Percentiles rank a stretch among this genome's conserved stretches.
Conservation (phyloP, 2,329 filamentous ascomycete genomes). For the Colletotrichum sp. region DNA sequence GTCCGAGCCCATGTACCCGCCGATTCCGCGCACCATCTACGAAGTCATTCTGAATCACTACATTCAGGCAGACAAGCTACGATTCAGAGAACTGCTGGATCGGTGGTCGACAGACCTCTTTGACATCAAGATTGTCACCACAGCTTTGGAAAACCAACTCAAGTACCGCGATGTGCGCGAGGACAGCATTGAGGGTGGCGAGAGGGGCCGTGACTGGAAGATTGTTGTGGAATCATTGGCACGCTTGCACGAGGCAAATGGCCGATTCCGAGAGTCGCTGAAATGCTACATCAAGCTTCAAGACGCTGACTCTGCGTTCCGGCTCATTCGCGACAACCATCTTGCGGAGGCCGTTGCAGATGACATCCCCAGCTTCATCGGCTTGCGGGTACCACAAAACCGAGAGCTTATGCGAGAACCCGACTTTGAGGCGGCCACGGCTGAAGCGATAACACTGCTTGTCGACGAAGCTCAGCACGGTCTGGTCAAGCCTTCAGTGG, state of each 20-base stretch:
- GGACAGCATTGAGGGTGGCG: constrained; percentile 76
- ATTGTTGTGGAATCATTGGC: constrained; percentile 88
- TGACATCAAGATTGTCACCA: constrained; percentile 76
- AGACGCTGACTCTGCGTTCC: constrained; percentile 88
- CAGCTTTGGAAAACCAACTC: constrained; percentile 82
- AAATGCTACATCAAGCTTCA: constrained; percentile 89
- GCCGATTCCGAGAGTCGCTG: constrained; percentile 82
- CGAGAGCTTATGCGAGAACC: constrained; percentile 66
- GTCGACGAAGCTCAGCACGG: constrained; percentile 92
- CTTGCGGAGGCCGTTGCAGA: constrained; percentile 89
- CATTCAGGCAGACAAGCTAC: constrained; percentile 75
- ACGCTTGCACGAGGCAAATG: constrained; percentile 81
- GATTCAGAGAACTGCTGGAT: constrained; percentile 80
- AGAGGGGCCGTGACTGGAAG: constrained; percentile 81
- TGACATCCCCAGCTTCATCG: constrained; percentile 87
- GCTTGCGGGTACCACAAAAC: constrained; percentile 80
- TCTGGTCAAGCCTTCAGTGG: constrained; percentile 76
- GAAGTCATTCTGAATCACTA: constrained; percentile 91
- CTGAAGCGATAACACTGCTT: constrained; percentile 83
- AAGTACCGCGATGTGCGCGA: constrained; percentile 76
- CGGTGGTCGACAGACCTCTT: constrained; percentile 86
- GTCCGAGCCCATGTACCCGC: constrained; percentile 75
- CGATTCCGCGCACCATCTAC: constrained; percentile 82
- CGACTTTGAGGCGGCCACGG: constrained; percentile 80
- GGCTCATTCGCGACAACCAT: constrained; percentile 84